Base-by-base conservation (phyloP, 768 basidiomycete genomes). In the Agaricus sinodeliciosus region DNA sequence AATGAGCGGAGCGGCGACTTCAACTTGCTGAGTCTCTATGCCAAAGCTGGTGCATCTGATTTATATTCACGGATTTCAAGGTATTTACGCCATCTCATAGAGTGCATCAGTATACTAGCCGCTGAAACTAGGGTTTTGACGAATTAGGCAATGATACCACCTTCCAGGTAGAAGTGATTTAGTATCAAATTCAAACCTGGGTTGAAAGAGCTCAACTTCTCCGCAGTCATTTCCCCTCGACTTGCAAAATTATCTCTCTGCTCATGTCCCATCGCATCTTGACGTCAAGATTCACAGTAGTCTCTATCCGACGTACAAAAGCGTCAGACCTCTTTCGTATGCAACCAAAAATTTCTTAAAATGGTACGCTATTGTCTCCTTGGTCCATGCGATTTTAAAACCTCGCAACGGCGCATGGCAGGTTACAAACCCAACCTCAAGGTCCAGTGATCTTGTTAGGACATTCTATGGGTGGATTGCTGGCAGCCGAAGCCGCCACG, bases 381-480 rank as follows among this genome's bases (percentile, higher is more conserved):
- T 27, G n/a, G 28, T 37, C 42, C 53, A 41, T 42, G 34, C 39
- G 13, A 26, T 27, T n/a, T 12, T 43, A 43, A 44, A 26, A 27
- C 12, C 27, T 26, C 25, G 31, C 6, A 22, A 28, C 11, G n/a
- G n/a, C n/a, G 22, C 35, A 50, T 44, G 7, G 40, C 57, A 81
- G 80, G 81, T 70, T 82, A 7, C 62, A 68, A 15, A 80, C 76
- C 5, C 79, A 80, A 59, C 77, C 78, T 16, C 69, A 73, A 3
- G 81, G 80, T 1, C 78, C 75, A 28, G 76, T 81, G 9, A 79
- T 82, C 44, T 66, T 82, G 1, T 31, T 79, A 2, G 79, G 73
- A 1, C 81, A 82, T 60, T 82, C 81, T 4, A 81, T 82, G 81
- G 81, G 81, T 16, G 81, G 81, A 2, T 69, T 82, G 4, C 68